Conservation (phyloP, 1,284 basidiomycete genomes). For the Puccinia coronata region DNA sequence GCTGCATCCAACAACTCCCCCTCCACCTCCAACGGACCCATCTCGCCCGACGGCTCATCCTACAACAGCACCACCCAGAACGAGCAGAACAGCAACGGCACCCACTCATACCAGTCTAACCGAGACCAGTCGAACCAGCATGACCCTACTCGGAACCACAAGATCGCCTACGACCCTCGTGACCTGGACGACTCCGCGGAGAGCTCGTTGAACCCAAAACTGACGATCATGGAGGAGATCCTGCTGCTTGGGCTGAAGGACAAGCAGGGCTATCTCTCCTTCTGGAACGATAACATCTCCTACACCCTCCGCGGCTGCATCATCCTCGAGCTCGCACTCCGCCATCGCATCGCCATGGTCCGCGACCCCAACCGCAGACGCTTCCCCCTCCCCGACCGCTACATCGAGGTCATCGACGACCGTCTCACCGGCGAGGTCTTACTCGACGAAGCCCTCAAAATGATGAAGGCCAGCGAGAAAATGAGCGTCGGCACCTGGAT, state of each 20-base stretch:
- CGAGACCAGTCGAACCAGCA: slow-evolving; percentile 47
- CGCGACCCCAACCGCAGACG: slow-evolving; percentile 77
- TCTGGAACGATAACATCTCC: slow-evolving; percentile 98
- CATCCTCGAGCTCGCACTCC: slow-evolving; percentile 85
- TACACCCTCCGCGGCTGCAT: slow-evolving; percentile 94
- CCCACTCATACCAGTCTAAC: slow-evolving; percentile 41
- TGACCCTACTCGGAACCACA: slow-evolving; percentile 57
- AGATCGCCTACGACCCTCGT: slow-evolving; percentile 89
- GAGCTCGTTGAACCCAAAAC: slow-evolving; percentile 72
- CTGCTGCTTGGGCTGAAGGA: slow-evolving; percentile 86
- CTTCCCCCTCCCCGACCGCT: slow-evolving; percentile 76
- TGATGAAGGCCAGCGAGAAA: slow-evolving; percentile 79
- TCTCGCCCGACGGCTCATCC: slow-evolving; percentile 45
- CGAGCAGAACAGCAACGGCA: slow-evolving; percentile 21
- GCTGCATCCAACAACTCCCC: slow-evolving; percentile 53
- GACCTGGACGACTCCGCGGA: slow-evolving; percentile 78
- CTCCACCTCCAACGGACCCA: slow-evolving; percentile 26
- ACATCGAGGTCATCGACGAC: slow-evolving; percentile 84
- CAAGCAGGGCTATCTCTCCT: slow-evolving; percentile 89
- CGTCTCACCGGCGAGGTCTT: slow-evolving; percentile 90
- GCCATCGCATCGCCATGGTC: slow-evolving; percentile 83
- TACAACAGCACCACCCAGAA: slow-evolving; percentile 7
- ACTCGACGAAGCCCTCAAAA: slow-evolving; percentile 88
- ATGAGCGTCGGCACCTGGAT: slow-evolving; percentile 91
- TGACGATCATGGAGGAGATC: slow-evolving; percentile 97